Percentiles rank a stretch among this genome's conserved stretches.
phyloP scores from a whole-genome alignment of 345 rosid genomes.

The Boechera stricta region DNA sequence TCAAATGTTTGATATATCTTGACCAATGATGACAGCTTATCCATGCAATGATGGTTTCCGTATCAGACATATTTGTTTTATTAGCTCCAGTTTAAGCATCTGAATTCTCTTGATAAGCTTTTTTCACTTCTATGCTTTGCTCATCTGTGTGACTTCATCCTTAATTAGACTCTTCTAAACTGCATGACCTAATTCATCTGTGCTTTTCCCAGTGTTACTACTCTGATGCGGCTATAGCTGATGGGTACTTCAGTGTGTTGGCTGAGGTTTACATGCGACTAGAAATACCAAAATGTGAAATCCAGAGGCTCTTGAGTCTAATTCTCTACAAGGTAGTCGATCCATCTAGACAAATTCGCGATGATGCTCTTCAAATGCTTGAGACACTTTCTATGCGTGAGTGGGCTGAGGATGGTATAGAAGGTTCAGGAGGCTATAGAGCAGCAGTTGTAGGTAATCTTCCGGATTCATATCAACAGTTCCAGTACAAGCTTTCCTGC shows the following conservation, averaged over 20 bases:
- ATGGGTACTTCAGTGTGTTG: conserved; percentile 96
- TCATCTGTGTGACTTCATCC: conserved; percentile 15
- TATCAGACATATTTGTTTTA: conserved; percentile 18
- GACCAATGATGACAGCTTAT: conserved; percentile 22
- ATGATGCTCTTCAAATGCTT: conserved; percentile 99
- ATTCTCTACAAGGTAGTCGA: conserved; percentile 98
- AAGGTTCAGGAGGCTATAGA: conserved; percentile 91
- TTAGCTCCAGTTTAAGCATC: conserved; percentile 23
- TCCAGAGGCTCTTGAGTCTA: conserved; percentile 92
- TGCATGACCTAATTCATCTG: conserved; percentile 36
- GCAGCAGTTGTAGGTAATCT: conserved; percentile 99
- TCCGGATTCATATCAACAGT: conserved; percentile 98
- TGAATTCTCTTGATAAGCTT: conserved; percentile 31
- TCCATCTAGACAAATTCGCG: conserved; percentile 97
- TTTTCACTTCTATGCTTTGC: conserved; percentile 28
- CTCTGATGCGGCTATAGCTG: conserved; percentile 94
- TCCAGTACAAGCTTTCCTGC: conserved; percentile 95
- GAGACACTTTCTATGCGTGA: conserved; percentile 98
- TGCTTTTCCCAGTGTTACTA: conserved; percentile 80
- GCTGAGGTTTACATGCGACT: conserved; percentile 99
- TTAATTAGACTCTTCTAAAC: conserved; percentile 18
- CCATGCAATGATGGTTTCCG: conserved; percentile 23
- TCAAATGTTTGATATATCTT: conserved; percentile 21
- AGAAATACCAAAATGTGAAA: conserved; percentile 96
- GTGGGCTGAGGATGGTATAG: conserved; percentile 96